These are phyloP conservation scores for Hydnomerulius pinastri DNA, from an alignment of 768 basidiomycete genomes.

Conservation along the genomic window DNA sequence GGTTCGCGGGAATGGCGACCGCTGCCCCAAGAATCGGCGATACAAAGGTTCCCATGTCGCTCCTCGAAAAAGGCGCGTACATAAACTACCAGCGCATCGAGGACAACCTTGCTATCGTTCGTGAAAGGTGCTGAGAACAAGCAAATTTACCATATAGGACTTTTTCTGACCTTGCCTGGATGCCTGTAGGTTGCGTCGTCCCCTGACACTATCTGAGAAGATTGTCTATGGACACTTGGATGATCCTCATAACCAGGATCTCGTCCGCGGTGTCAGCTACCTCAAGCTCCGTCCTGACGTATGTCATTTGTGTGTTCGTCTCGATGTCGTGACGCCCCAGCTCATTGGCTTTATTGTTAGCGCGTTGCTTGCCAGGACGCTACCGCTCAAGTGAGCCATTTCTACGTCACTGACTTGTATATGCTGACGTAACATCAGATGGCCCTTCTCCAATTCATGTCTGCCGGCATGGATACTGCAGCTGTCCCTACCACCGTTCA, in stretches of 20 bases:
- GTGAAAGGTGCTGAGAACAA: conserved; percentile 61
- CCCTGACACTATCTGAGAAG: conserved; percentile 94
- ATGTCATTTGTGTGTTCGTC: conserved; percentile 34
- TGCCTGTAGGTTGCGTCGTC: conserved; percentile 71
- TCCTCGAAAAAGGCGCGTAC: conserved; percentile 77
- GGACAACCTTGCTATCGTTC: conserved; percentile 90
- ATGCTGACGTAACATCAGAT: conserved; percentile 62
- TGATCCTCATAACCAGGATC: conserved; percentile 88
- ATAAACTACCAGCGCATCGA: conserved; percentile 98
- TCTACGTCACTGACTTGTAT: conserved; percentile 16
- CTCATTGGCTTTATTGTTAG: conserved; percentile 37
- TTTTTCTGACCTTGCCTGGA: conserved; percentile 3
- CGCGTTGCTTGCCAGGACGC: conserved; percentile 92
- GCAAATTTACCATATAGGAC: neutral
- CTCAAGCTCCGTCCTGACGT: conserved; percentile 98
- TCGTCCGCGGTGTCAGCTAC: conserved; percentile 90
- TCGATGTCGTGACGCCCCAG: neutral
- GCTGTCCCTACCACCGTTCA: conserved; percentile 99
- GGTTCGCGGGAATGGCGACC: conserved; percentile 76
- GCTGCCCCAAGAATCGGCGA: conserved; percentile 80
- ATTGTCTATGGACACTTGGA: conserved; percentile 98
- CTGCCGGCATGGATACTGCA: conserved; percentile 96
- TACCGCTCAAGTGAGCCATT: conserved; percentile 67
- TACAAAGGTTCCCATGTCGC: conserved; percentile 87
- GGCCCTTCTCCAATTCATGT: conserved; percentile 99